These are phyloP conservation scores for Thelonectria rubi DNA, from an alignment of 2,329 filamentous ascomycete genomes.

Conservation along the genomic window DNA sequence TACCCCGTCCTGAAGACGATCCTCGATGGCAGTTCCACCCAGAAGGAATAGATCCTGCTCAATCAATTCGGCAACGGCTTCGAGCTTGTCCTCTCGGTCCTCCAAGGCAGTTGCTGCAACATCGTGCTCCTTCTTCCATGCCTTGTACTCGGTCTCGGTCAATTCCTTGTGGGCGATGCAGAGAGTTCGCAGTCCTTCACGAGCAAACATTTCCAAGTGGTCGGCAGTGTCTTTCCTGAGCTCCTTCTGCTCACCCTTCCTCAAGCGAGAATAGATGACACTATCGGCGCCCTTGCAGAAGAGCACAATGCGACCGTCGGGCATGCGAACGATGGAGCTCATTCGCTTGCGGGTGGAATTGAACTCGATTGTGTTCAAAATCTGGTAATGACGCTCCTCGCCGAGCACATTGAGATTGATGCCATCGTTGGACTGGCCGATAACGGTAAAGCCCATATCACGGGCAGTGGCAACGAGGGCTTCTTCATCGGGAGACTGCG, in stretches of 20 bases:
- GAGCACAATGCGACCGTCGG: conserved; percentile 85
- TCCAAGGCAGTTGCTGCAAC: conserved; percentile 83
- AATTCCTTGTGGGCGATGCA: conserved; percentile 90
- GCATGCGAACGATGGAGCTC: conserved; percentile 97
- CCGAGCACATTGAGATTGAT: conserved; percentile 89
- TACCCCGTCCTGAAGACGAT: conserved; percentile 94
- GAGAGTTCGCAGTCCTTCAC: conserved; percentile 92
- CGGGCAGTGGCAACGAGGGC: conserved; percentile 93
- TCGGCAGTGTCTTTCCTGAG: conserved; percentile 86
- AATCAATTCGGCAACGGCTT: conserved; percentile 87
- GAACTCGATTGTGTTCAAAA: conserved; percentile 96
- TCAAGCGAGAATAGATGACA: conserved; percentile 92
- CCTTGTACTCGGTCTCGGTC: conserved; percentile 81
- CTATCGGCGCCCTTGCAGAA: conserved; percentile 99
- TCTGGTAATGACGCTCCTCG: conserved; percentile 82
- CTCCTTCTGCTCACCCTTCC: conserved; percentile 84
- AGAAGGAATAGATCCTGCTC: conserved; percentile 89
- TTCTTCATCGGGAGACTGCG: conserved; percentile 95
- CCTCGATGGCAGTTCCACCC: conserved; percentile 96
- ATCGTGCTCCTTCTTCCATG: conserved; percentile 89
- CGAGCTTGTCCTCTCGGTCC: conserved; percentile 91
- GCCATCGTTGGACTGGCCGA: conserved; percentile 81
- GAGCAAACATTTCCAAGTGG: conserved; percentile 95
- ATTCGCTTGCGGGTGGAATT: conserved; percentile 97
- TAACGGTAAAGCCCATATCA: conserved; percentile 93